phyloP scores from a whole-genome alignment of 2,329 filamentous ascomycete species.

The Pestalotiopsis sp. region DNA sequence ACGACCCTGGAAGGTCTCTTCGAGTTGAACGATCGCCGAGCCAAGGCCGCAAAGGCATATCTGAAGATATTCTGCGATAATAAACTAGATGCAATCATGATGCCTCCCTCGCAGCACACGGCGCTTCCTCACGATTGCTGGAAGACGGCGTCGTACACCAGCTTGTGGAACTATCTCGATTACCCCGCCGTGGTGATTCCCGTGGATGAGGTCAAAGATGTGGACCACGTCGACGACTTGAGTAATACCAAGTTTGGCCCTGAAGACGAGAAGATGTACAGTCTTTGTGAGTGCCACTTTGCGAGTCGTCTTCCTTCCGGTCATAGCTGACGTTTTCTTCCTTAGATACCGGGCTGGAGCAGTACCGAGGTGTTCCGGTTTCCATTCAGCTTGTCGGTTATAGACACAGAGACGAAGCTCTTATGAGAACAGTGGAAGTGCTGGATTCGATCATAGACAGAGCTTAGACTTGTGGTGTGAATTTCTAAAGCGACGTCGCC shows the following conservation, averaged over 20 bases:
- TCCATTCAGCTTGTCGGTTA: constrained; percentile 34
- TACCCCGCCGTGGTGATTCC: constrained; percentile 57
- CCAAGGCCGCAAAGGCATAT: constrained; percentile 25
- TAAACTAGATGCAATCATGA: constrained; percentile 53
- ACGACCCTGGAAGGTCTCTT: constrained; percentile 39
- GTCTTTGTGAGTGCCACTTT: constrained; percentile 24
- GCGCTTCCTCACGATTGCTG: constrained; percentile 56
- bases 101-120: constrained; percentile 49
- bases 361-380: constrained; percentile 29
- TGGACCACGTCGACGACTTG: constrained; percentile 27
- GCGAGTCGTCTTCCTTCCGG: neutral
- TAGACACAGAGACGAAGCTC: constrained; percentile 30
- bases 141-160: constrained; percentile 46
- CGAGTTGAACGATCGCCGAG: constrained; percentile 39
- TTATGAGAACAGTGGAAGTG: constrained; percentile 25
- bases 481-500: neutral
- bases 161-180: constrained; percentile 54
- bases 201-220: constrained; percentile 33
- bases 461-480: neutral
- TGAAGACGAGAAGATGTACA: constrained; percentile 23
- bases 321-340: constrained; percentile 15
- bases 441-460: constrained; percentile 29
- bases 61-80: constrained; percentile 34
- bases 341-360: constrained; percentile 31
- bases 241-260: constrained; percentile 28